Conservation (phyloP, 225 moss, liverwort and hornwort species). For the Straminergon stramineum region DNA sequence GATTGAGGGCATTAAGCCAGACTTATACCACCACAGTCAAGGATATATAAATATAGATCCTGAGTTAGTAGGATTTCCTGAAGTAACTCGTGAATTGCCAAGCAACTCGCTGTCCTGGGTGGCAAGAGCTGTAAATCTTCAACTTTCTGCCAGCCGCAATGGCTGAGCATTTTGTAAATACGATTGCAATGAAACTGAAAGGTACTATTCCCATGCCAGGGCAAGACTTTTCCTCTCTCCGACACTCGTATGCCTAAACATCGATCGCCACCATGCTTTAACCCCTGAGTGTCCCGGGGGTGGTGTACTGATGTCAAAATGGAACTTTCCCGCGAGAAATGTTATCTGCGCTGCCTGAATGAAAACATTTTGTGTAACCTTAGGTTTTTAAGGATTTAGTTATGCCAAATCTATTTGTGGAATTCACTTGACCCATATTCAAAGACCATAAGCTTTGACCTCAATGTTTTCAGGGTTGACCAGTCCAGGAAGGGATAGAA, state of each 20-base stretch:
- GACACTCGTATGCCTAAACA: neutral
- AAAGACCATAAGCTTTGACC: neutral
- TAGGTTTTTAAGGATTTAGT: neutral
- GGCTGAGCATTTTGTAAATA: neutral
- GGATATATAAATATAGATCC: neutral
- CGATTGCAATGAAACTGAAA: neutral
- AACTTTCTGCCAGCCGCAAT: neutral
- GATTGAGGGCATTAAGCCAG: neutral
- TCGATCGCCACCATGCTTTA: neutral
- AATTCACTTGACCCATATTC: neutral
- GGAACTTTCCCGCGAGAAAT: neutral
- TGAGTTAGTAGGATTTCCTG: neutral
- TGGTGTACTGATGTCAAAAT: neutral
- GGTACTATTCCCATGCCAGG: neutral
- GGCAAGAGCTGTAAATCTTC: neutral
- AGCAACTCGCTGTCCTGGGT: neutral
- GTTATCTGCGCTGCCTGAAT: too few relatives aligned
- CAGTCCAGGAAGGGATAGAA: neutral
- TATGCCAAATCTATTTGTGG: neutral
- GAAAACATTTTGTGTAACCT: neutral
- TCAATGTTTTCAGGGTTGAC: neutral
- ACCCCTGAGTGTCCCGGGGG: neutral
- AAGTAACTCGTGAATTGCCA: neutral
- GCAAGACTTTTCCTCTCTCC: neutral
- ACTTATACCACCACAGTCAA: neutral